Evolutionary conservation across 2,329 filamentous ascomycete genomes (phyloP).

Genomic region (Aspergillus vadensis): DNA sequence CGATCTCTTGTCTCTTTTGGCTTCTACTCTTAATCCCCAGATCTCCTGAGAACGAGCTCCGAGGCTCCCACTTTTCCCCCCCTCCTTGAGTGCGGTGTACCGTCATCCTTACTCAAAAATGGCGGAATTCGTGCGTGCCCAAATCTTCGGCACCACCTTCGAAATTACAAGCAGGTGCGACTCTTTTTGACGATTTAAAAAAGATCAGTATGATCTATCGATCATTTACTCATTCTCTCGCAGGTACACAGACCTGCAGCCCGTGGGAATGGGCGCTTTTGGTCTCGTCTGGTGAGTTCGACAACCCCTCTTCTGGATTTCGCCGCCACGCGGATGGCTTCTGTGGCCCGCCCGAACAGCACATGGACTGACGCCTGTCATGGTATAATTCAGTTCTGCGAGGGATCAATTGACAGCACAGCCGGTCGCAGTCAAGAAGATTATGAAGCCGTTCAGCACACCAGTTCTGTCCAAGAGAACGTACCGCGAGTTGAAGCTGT

Average conservation of each 20-base stretch:
- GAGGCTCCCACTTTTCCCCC: conserved; percentile 2
- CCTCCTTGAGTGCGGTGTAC: conserved; percentile 17
- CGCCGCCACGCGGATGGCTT: conserved; percentile 11
- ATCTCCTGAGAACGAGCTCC: background rate
- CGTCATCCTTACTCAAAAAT: conserved; percentile 58
- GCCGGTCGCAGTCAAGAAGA: conserved; percentile 99
- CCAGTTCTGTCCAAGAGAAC: conserved; percentile 96
- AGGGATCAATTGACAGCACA: conserved; percentile 97
- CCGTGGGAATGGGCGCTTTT: conserved; percentile 98
- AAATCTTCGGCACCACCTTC: conserved; percentile 99
- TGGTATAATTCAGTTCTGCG: conserved; percentile 69
- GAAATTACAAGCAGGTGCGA: conserved; percentile 96
- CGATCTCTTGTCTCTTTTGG: background rate
- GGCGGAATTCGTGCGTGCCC: conserved; percentile 98
- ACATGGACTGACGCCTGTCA: conserved; percentile 16
- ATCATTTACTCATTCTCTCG: conserved; percentile 28
- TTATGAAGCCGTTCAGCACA: conserved; percentile 99
- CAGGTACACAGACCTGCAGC: conserved; percentile 97
- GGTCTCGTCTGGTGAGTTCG: conserved; percentile 85
- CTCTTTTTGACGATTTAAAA: background rate
- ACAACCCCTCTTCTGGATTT: conserved; percentile 17
- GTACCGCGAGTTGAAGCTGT: conserved; percentile 93
- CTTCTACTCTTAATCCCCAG: conserved; percentile 13
- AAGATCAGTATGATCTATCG: background rate
- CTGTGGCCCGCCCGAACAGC: conserved; percentile 1